Evolutionary conservation across 805 yeast genomes (phyloP), one percentile per base, ranked within the genome.

Genomic region (Candida namnaoensis): DNA sequence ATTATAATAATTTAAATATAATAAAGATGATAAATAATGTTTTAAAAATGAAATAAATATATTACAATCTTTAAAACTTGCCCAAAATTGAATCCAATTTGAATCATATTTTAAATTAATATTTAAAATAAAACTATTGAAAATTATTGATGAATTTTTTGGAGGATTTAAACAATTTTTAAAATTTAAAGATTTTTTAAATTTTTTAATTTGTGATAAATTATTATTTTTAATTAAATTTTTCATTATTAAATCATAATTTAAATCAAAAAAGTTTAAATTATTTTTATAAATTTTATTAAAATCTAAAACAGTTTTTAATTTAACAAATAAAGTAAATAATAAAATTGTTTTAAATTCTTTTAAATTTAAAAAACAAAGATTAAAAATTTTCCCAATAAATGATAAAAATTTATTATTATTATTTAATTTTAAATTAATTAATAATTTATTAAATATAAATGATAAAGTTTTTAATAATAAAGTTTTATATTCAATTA

Each of bases 331-430:
- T 35, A 80, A 58, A 19, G 79, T 53, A 47, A 80, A 80, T 37
- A 78, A 53, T 34, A 80, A 55, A 1, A 82, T 78, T 38, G 63
- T 63, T 15, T 76, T 67, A 13, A 76, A 74, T 14, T 69, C 58
- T 1, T 74, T 72, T 4, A 80, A 50, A 41, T 68, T 55, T 49
- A 73, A 68, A 45, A 70, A 80, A 11, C 74, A 53, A 51, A 69
- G 69, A 1, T 83, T 81, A 59, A 79, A 78, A 3, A 76, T 66
- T 55, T 80, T 80, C 1, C 86, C 86, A 24, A 76, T 65, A 46
- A 80, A 79, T 2, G 84, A 7, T 12, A 30, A 6, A 19, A 19
- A 19, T 19, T 19, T 19, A 19, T 19, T 19, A 19, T 19, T 19
- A 19, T 19, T 19, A 19, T 19, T 19, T 19, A 19, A 19, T 19